A percentile compares a stretch with the other conserved stretches of the same genome.
phyloP scores from a whole-genome alignment of 108 stramenopile genomes.

The Seminavis robusta region DNA sequence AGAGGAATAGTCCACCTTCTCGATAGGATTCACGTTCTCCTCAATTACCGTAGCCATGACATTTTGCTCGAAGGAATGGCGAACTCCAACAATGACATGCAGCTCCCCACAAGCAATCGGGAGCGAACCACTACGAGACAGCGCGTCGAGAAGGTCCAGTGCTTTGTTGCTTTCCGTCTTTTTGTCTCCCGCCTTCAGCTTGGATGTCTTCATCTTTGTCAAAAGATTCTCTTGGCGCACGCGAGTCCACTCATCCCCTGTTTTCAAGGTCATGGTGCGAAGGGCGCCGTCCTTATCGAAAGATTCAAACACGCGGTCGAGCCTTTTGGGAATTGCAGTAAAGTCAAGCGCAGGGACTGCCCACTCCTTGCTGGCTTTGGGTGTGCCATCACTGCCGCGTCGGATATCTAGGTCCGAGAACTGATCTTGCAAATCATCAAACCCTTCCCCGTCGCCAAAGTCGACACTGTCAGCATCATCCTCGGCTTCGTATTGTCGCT shows the following conservation, averaged over 20 bases:
- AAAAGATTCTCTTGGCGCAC: conserved; percentile 53
- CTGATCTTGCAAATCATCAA: no score
- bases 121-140: conserved; percentile 76
- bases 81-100: conserved; percentile 78
- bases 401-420: no score
- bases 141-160: conserved; percentile 79
- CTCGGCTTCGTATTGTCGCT: not conserved
- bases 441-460: no score
- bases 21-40: conserved; percentile 86
- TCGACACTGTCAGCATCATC: not conserved
- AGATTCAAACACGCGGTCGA: conserved; percentile 57
- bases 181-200: conserved; percentile 26
- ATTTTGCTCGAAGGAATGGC: conserved; percentile 79
- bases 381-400: no score
- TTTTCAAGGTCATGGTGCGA: conserved; percentile 62
- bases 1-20: conserved; percentile 75
- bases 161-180: conserved; percentile 65
- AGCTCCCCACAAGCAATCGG: conserved; percentile 57
- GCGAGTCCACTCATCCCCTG: conserved; percentile 38
- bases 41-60: conserved; percentile 74
- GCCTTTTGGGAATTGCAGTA: conserved; percentile 57
- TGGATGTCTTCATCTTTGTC: conserved; percentile 7
- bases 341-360: conserved; percentile 30
- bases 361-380: not conserved
- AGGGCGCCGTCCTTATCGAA: conserved; percentile 45